Base-by-base conservation (phyloP, 2,329 filamentous ascomycete species). In the Sporothrix mexicana region DNA sequence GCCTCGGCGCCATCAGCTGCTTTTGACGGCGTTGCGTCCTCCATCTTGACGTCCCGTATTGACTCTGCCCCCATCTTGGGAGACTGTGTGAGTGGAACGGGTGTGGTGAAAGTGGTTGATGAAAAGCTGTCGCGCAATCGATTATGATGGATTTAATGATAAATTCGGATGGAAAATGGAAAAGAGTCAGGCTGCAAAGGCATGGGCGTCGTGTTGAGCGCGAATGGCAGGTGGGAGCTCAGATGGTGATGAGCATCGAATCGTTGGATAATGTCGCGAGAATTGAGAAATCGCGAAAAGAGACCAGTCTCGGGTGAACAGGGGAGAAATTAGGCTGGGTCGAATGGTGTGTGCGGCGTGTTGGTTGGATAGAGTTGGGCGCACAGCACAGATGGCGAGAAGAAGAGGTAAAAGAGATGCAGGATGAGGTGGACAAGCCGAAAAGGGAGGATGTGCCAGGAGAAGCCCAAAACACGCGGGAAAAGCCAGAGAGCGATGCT, bases 11-110 rank as follows among this genome's bases (percentile, higher is more conserved):
- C 68, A 8, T 15, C 49, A 20, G 70, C 45, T 1, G 71, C 51
- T 15, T 47, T 20, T 3, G 71, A 55, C 3, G 70, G 61, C 9
- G 68, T 20, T 20, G 79, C 77, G 61, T 84, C 84, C 74, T 86
- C 84, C 75, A 80, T 79, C 76, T 85, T 85, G 76, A 83, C 77
- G 74, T 80, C 79, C 74, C 77, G 77, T 68, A 77, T 76, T 20
- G 77, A 72, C 73, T 57, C 51, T 73, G 71, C 79, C 77, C 74
- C 75, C 75, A 41, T 80, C 80, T 79, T 81, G 82, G 45, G 45
- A 15, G 61, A 20, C 25, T 15, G 15, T 17, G n/a, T 51, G 49
- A 10, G 51, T 15, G 45, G 9, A 53, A 25, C 25, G 36, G 12
- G 57, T 13, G 15, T 43, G 57, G 3, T n/a, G 49, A 25, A 9